These are phyloP conservation scores for Coccinonectria pachysandricola DNA, from an alignment of 2,329 filamentous ascomycete species.

Conservation along the genomic window DNA sequence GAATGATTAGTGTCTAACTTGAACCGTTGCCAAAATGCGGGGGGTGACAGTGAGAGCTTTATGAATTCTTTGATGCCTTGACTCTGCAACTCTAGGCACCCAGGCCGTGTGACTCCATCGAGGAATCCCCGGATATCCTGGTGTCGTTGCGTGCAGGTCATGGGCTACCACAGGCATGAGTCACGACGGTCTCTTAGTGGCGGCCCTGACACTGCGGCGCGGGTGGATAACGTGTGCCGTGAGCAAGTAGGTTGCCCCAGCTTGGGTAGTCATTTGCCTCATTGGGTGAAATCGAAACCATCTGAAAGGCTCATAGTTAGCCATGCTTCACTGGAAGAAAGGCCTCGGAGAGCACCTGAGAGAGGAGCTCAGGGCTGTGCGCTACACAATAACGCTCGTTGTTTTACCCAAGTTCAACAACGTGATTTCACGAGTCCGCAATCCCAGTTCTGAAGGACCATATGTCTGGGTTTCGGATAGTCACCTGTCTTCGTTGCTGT, in stretches of 20 bases:
- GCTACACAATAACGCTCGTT: too few species aligned
- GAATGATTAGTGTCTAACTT: too few species aligned
- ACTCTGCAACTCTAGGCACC: constrained; percentile 19
- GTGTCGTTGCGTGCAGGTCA: constrained; percentile 4
- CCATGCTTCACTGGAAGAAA: too few species aligned
- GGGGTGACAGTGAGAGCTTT: constrained; percentile 8
- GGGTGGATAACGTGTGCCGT: constrained; percentile 17
- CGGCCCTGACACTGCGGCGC: constrained; percentile 12
- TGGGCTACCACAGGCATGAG: constrained; percentile 9
- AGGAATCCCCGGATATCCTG: constrained; percentile 9
- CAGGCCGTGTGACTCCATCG: constrained; percentile 14
- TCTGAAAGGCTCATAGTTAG: too few species aligned
- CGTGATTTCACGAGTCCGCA: too few species aligned
- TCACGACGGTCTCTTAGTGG: constrained; percentile 14
- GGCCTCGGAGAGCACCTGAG: too few species aligned
- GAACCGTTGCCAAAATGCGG: too few species aligned
- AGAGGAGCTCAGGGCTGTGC: too few species aligned
- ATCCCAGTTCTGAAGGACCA: constrained; percentile 4
- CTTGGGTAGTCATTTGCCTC: too few species aligned
- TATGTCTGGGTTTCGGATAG: constrained; percentile 8
- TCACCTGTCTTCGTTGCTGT: constrained; percentile 9
- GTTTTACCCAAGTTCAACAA: too few species aligned
- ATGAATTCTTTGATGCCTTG: constrained; percentile 15
- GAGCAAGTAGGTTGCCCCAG: too few species aligned
- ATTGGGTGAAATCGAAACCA: too few species aligned